phyloP scores from a whole-genome alignment of 2,329 filamentous ascomycete species.

The Fusarium floridanum region DNA sequence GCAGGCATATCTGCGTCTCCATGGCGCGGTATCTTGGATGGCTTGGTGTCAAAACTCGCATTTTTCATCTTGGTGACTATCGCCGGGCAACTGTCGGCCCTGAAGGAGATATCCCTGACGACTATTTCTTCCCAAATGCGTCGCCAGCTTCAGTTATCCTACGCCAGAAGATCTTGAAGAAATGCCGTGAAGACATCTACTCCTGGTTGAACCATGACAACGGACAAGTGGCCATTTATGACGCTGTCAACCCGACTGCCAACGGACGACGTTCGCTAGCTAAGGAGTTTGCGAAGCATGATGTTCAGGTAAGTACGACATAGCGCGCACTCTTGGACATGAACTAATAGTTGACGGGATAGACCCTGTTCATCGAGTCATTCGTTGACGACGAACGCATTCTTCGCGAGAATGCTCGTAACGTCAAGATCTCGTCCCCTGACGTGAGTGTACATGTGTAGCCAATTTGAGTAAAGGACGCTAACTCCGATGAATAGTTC shows the following conservation, averaged over 20 bases:
- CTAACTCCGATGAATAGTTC: constrained; percentile 67
- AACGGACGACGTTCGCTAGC: constrained; percentile 85
- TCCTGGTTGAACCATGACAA: constrained; percentile 97
- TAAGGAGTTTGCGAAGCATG: constrained; percentile 97
- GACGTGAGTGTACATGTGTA: constrained; percentile 71
- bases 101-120: constrained; percentile 87
- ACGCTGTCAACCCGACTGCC: constrained; percentile 94
- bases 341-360: constrained; percentile 19
- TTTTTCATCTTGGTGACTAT: constrained; percentile 98
- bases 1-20: constrained; percentile 92
- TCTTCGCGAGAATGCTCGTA: constrained; percentile 94
- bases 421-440: constrained; percentile 97
- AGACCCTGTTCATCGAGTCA: constrained; percentile 97
- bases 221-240: constrained; percentile 97
- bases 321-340: not conserved
- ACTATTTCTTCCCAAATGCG: constrained; percentile 98
- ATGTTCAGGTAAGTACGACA: constrained; percentile 77
- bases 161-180: constrained; percentile 96
- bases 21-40: constrained; percentile 94
- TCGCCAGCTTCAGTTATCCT: constrained; percentile 92
- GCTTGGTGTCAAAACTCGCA: constrained; percentile 97
- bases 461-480: not conserved
- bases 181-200: constrained; percentile 97
- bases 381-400: constrained; percentile 94
- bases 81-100: constrained; percentile 89